Conservation (phyloP, 2,329 filamentous ascomycete species). For the Elsinoe perseae region DNA sequence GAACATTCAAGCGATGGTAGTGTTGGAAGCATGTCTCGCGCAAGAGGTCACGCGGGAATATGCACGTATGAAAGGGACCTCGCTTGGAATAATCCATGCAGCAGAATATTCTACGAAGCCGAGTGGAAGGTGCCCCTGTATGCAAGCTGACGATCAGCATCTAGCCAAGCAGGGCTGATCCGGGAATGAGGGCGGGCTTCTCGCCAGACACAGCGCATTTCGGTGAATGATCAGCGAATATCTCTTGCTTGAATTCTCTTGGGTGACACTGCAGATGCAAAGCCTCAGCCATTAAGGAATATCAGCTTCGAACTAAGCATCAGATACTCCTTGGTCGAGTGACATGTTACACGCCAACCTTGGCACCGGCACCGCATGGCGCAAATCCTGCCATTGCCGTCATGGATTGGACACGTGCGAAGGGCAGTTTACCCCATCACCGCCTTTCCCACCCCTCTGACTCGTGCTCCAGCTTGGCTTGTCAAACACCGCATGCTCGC, state of each 20-base stretch:
- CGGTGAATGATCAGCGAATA: neutral
- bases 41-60: neutral
- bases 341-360: neutral
- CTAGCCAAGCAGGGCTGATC: constrained; percentile 4
- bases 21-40: neutral
- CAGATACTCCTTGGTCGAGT: neutral
- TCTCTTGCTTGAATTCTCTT: neutral
- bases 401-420: neutral
- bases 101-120: neutral
- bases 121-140: neutral
- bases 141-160: neutral
- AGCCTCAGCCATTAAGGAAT: neutral
- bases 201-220: neutral
- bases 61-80: neutral
- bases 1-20: neutral
- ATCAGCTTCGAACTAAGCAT: too few species aligned
- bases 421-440: neutral
- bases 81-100: constrained; percentile 7
- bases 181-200: neutral
- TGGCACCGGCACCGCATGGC: too few species aligned
- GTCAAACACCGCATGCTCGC: neutral
- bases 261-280: neutral
- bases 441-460: neutral
- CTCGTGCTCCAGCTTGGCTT: neutral
- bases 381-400: too few species aligned